A percentile compares a stretch with the other conserved stretches of the same genome.
Evolutionary conservation across 108 stramenopile genomes (phyloP).

Genomic region (Pseudonitzschia multiseries): DNA sequence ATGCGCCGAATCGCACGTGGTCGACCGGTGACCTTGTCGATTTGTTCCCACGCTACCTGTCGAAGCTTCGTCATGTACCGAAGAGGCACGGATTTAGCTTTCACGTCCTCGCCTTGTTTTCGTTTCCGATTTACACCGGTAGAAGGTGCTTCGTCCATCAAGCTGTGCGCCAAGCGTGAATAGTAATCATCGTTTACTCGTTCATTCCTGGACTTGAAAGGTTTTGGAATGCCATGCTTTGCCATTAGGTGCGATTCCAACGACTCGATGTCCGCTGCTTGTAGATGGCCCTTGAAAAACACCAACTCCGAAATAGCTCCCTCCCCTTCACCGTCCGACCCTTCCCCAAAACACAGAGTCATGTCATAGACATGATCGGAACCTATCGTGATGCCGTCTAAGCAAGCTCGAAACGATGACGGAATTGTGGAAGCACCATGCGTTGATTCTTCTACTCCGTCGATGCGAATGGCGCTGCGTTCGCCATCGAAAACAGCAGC

Average conservation of each 20-base stretch:
- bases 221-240: slow-evolving; percentile 60
- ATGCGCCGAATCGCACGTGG: slow-evolving; percentile 50
- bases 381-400: slow-evolving; percentile 84
- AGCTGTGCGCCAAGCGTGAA: slow-evolving; percentile 55
- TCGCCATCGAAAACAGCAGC: slow-evolving; percentile 67
- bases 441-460: slow-evolving; percentile 56
- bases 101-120: neutral
- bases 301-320: slow-evolving; percentile 83
- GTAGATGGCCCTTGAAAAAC: slow-evolving; percentile 72
- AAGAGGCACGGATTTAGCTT: slow-evolving; percentile 49
- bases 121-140: slow-evolving; percentile 1
- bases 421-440: slow-evolving; percentile 15
- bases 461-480: slow-evolving; percentile 57
- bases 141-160: slow-evolving; percentile 53
- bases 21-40: slow-evolving; percentile 65
- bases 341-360: slow-evolving; percentile 77
- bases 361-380: slow-evolving; percentile 84
- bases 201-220: slow-evolving; percentile 24
- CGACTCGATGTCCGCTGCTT: slow-evolving; percentile 44
- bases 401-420: slow-evolving; percentile 24
- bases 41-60: slow-evolving; percentile 68
- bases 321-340: slow-evolving; percentile 65
- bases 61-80: slow-evolving; percentile 66
- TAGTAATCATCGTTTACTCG: slow-evolving; percentile 55
- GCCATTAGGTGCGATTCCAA: slow-evolving; percentile 71